A percentile compares a stretch with the other conserved stretches of the same genome.
These are phyloP conservation scores for Monascus purpureus DNA, from an alignment of 495 filamentous ascomycete species.

Conservation along the genomic window DNA sequence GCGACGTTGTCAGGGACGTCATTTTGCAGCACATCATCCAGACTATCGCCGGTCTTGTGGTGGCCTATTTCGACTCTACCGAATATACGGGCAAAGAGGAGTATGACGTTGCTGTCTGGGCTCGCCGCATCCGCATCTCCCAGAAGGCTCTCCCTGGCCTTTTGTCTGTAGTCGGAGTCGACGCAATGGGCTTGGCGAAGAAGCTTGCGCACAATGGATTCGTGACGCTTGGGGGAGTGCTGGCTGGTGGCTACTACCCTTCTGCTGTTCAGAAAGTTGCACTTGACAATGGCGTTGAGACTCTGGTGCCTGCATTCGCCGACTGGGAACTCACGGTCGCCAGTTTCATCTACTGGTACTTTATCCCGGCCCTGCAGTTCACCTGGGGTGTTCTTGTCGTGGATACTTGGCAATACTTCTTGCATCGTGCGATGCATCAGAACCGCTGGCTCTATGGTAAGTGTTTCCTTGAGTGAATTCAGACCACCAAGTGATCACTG, in stretches of 20 bases:
- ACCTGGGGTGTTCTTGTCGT: slow-evolving; percentile 54
- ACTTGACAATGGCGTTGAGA: slow-evolving; percentile 18
- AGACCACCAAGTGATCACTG: background rate
- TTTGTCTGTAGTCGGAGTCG: slow-evolving; percentile 28
- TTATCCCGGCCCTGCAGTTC: slow-evolving; percentile 65
- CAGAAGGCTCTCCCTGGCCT: slow-evolving; percentile 53
- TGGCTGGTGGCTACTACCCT: slow-evolving; percentile 65
- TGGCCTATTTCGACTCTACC: slow-evolving; percentile 49
- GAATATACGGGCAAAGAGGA: slow-evolving; percentile 60
- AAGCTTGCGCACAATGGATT: slow-evolving; percentile 31
- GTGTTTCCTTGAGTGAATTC: slow-evolving; percentile 15
- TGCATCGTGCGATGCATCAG: slow-evolving; percentile 86
- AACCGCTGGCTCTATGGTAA: slow-evolving; percentile 94
- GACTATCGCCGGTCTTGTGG: slow-evolving; percentile 44
- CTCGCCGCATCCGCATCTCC: slow-evolving; percentile 53
- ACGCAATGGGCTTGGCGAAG: slow-evolving; percentile 24
- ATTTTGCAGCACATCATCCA: slow-evolving; percentile 83
- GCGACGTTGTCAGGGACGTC: slow-evolving; percentile 75
- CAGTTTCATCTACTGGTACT: slow-evolving; percentile 60
- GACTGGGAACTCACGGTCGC: slow-evolving; percentile 65
- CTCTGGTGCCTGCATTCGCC: slow-evolving; percentile 23
- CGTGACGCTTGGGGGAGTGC: slow-evolving; percentile 48
- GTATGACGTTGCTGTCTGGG: slow-evolving; percentile 75
- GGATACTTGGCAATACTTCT: slow-evolving; percentile 96
- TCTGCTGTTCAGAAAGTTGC: slow-evolving; percentile 19